Evolutionary conservation across 2,329 filamentous ascomycete species (phyloP).

Genomic region (Neonectria magnoliae): DNA sequence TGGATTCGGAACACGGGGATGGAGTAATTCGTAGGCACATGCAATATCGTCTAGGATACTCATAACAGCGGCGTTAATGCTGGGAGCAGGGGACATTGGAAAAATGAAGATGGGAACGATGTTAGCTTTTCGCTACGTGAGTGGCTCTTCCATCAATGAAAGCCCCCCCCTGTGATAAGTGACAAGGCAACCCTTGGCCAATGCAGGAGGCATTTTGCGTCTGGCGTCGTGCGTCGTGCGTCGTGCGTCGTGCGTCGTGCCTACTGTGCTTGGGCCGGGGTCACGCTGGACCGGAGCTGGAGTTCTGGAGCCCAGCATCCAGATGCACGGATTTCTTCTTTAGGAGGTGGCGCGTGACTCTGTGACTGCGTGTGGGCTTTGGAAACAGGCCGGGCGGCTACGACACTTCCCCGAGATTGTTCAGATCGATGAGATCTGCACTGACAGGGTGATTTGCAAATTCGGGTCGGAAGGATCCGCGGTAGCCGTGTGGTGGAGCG

Average conservation of each 20-base stretch:
- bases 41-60: conserved; percentile 19
- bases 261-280: neutral
- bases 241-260: neutral
- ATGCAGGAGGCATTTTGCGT: neutral
- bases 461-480: neutral
- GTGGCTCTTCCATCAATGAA: neutral
- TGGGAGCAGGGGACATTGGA: neutral
- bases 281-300: neutral
- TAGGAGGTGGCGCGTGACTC: neutral
- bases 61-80: conserved; percentile 3
- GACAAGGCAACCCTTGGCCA: neutral
- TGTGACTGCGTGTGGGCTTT: too few species aligned
- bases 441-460: neutral
- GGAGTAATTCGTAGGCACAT: neutral
- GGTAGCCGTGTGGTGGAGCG: neutral
- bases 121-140: neutral
- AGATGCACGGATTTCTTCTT: neutral
- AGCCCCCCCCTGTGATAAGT: neutral
- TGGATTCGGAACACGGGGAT: conserved; percentile 1
- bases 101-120: neutral
- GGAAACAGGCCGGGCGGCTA: neutral
- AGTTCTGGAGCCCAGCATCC: neutral
- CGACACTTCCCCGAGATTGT: neutral
- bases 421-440: conserved; percentile 9
- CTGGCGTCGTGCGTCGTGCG: neutral